Evolutionary conservation across 2,329 filamentous ascomycete species (phyloP), one percentile per base, ranked within the genome.

Genomic region (Pleomassaria siparia): DNA sequence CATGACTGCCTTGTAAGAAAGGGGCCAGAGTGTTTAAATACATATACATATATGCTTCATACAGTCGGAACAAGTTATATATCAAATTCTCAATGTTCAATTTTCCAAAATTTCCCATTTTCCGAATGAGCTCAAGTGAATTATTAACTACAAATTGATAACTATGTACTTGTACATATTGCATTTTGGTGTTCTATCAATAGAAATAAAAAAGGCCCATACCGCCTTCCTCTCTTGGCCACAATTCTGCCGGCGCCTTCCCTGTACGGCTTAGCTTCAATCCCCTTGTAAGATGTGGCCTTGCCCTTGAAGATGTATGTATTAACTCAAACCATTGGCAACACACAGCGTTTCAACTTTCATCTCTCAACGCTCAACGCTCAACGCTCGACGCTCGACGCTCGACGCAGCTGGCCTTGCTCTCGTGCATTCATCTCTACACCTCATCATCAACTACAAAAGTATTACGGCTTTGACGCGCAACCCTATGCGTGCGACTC

Each of bases 231-330:
- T 4, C 20, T 4, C n/a, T 37, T 6, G 20, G 35, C 32, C 15
- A 13, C 32, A 16, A 30, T 40, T 40, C 37, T 40, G 37, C 37
- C 37, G 37, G 15, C 10, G 24, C 37, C 37, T 16, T 29, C 24
- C 37, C 37, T 28, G 3, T 26, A 3, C 26, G 12, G 40, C 13
- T 21, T 32, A 28, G 29, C 28, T 18, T 28, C 22, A 28, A 30
- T n/a, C n/a, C n/a, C n/a, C n/a, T n/a, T n/a, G n/a, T 35, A 29
- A 37, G 32, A 44, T 43, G 21, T 43, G 40, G 25, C 40, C 28
- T 43, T 16, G 40, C n/a, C n/a, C n/a, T n/a, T n/a, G n/a, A n/a
- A n/a, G n/a, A 12, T 5, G 15, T 18, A 24, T 18, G 3, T 6
- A 21, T 43, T 22, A 26, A 43, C 25, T 13, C 24, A 13, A 43